Evolutionary conservation across 2,329 filamentous ascomycete genomes (phyloP).

Genomic region (Aspergillus proliferans): DNA sequence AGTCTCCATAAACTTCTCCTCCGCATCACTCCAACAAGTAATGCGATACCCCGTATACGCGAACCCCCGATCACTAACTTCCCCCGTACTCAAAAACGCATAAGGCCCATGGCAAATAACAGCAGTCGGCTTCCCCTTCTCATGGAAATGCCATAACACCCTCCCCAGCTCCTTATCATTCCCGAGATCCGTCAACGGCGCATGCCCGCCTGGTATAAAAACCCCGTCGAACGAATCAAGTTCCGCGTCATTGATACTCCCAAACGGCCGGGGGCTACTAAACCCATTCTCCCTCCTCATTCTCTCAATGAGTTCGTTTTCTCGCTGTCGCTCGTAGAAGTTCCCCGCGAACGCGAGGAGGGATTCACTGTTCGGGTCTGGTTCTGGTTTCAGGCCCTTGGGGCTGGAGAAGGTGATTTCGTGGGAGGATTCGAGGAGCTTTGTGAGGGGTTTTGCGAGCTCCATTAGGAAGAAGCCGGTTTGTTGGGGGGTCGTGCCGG

Average conservation of each 20-base stretch:
- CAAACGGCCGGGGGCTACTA: constrained; percentile 31
- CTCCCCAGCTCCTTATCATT: constrained; percentile 38
- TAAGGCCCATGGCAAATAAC: constrained; percentile 45
- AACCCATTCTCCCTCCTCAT: constrained; percentile 45
- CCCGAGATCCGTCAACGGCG: constrained; percentile 39
- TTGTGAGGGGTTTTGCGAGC: constrained; percentile 33
- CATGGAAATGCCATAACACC: constrained; percentile 38
- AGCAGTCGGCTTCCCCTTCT: constrained; percentile 37
- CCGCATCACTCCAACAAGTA: constrained; percentile 41
- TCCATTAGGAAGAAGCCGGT: constrained; percentile 37
- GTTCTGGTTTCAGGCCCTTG: constrained; percentile 34
- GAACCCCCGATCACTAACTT: constrained; percentile 30
- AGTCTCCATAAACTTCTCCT: constrained; percentile 45
- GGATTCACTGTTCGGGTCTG: constrained; percentile 39
- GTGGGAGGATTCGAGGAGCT: constrained; percentile 32
- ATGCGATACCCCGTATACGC: constrained; percentile 43
- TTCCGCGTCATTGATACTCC: constrained; percentile 35
- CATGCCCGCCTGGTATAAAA: constrained; percentile 44
- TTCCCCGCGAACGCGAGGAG: constrained; percentile 43
- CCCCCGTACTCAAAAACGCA: constrained; percentile 40
- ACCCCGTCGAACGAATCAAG: constrained; percentile 35
- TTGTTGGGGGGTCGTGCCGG: constrained; percentile 20
- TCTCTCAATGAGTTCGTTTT: constrained; percentile 36
- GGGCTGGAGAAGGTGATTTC: constrained; percentile 44
- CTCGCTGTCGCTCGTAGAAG: constrained; percentile 38